Evolutionary conservation across 2,329 filamentous ascomycete genomes (phyloP).

Genomic region (Ophiostoma fasciatum): DNA sequence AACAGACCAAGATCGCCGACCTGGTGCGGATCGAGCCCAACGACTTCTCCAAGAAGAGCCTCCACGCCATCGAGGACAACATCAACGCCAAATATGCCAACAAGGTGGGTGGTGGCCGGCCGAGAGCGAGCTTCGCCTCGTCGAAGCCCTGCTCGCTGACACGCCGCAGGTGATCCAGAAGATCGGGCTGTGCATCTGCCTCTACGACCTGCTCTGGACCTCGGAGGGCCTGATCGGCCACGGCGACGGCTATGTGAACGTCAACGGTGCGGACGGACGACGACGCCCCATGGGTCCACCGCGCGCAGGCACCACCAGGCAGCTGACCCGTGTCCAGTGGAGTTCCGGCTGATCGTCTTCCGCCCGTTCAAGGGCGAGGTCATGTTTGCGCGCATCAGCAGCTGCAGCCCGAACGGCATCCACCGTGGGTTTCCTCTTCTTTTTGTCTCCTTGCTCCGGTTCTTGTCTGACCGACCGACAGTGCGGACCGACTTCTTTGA

Average conservation of each 20-base stretch:
- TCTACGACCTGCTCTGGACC: slow-evolving; percentile 79
- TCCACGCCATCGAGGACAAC: slow-evolving; percentile 82
- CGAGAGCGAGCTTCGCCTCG: background rate
- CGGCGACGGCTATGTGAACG: slow-evolving; percentile 81
- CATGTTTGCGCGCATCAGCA: slow-evolving; percentile 69
- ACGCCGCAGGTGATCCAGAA: slow-evolving; percentile 68
- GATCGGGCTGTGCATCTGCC: slow-evolving; percentile 81
- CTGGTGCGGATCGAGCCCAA: slow-evolving; percentile 83
- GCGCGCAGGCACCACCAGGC: too few species aligned
- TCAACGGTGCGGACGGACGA: slow-evolving; percentile 79
- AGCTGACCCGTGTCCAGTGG: too few species aligned
- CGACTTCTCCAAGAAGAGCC: slow-evolving; percentile 73
- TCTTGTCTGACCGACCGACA: slow-evolving; percentile 16
- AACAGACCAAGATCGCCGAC: slow-evolving; percentile 89
- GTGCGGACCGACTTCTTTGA: slow-evolving; percentile 87
- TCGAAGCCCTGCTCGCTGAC: background rate
- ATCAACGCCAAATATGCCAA: slow-evolving; percentile 97
- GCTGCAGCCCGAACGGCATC: slow-evolving; percentile 27
- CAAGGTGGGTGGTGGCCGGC: slow-evolving; percentile 52
- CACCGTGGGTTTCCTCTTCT: slow-evolving; percentile 8
- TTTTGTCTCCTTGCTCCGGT: background rate
- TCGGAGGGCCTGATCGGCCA: slow-evolving; percentile 92
- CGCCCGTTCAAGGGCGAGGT: slow-evolving; percentile 93
- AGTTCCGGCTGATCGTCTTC: slow-evolving; percentile 88
- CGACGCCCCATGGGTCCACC: too few species aligned